A percentile compares a stretch with the other conserved stretches of the same genome.
These are phyloP conservation scores for Cladophialophora psammophila DNA, from an alignment of 2,329 filamentous ascomycete species.

Conservation along the genomic window DNA sequence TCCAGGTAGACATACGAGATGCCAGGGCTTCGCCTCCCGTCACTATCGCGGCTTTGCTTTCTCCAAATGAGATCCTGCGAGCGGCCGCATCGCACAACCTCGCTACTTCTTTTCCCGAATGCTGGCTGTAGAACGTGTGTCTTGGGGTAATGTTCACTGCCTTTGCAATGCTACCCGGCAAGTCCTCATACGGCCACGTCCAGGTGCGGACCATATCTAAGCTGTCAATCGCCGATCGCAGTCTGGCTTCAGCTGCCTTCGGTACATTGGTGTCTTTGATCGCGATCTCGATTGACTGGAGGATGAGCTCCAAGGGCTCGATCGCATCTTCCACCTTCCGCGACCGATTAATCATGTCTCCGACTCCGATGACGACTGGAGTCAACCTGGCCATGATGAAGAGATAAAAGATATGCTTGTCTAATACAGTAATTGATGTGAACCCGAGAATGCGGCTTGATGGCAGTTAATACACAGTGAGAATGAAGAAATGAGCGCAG, in stretches of 20 bases:
- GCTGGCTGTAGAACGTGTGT: constrained; percentile 60
- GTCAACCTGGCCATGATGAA: not conserved
- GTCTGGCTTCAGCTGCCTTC: constrained; percentile 39
- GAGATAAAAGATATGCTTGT: not conserved
- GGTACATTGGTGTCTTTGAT: constrained; percentile 57
- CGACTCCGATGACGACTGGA: constrained; percentile 66
- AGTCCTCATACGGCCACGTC: constrained; percentile 70
- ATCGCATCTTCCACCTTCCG: constrained; percentile 59
- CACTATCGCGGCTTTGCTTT: constrained; percentile 64
- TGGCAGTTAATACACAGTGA: too few relatives aligned
- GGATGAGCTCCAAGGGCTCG: constrained; percentile 66
- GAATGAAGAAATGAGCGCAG: too few relatives aligned
- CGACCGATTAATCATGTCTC: constrained; percentile 66
- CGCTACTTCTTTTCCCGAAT: constrained; percentile 70
- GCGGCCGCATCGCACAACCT: constrained; percentile 69
- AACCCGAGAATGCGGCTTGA: not conserved
- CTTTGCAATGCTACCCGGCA: constrained; percentile 61
- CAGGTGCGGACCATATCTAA: constrained; percentile 67
- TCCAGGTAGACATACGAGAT: constrained; percentile 48
- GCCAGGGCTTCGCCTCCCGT: constrained; percentile 71
- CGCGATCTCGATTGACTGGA: constrained; percentile 62
- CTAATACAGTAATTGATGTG: not conserved
- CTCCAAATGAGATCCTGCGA: constrained; percentile 61
- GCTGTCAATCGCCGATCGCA: constrained; percentile 62
- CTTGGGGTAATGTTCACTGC: constrained; percentile 57